phyloP scores from a whole-genome alignment of 2,329 filamentous ascomycete species.

The Paramyrothecium sp. region DNA sequence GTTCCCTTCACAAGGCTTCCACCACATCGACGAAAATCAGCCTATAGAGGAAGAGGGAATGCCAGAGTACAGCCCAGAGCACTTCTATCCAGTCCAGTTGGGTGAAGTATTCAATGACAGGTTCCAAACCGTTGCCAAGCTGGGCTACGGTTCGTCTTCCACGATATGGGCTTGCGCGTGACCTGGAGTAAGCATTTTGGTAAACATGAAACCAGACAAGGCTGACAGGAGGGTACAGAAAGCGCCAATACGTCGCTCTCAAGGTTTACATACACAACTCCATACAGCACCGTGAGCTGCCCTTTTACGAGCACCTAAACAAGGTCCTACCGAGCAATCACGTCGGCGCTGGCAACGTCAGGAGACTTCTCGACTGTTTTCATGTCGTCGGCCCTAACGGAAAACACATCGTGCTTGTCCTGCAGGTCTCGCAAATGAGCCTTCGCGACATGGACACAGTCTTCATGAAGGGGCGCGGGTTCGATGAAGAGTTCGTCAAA shows the following conservation, averaged over 20 bases:
- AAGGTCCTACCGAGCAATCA: slow-evolving; percentile 4
- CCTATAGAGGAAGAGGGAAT: slow-evolving; percentile 36
- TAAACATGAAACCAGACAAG: background rate
- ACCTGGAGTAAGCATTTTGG: slow-evolving; percentile 23
- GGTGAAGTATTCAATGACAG: slow-evolving; percentile 32
- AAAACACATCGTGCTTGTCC: slow-evolving; percentile 14
- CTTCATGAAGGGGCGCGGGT: slow-evolving; percentile 18
- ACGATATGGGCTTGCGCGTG: slow-evolving; percentile 41
- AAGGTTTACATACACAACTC: slow-evolving; percentile 27
- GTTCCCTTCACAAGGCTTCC: slow-evolving; percentile 14
- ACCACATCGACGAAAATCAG: slow-evolving; percentile 7
- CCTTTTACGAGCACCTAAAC: slow-evolving; percentile 6
- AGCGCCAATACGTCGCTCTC: slow-evolving; percentile 25
- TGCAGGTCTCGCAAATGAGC: slow-evolving; percentile 26
- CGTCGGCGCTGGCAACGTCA: slow-evolving; percentile 13
- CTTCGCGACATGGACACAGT: slow-evolving; percentile 28
- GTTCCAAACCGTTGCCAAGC: slow-evolving; percentile 36
- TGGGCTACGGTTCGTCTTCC: slow-evolving; percentile 38
- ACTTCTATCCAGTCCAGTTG: slow-evolving; percentile 35
- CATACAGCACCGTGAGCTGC: slow-evolving; percentile 17
- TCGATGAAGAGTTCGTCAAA: slow-evolving; percentile 25
- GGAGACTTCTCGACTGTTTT: slow-evolving; percentile 16
- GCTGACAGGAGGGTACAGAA: slow-evolving; percentile 9
- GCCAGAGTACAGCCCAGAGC: slow-evolving; percentile 28
- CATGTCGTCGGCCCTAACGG: slow-evolving; percentile 15